Evolutionary conservation across 345 rosid species (phyloP), one percentile per base, ranked within the genome.

Genomic region (Murraya koenigii): DNA sequence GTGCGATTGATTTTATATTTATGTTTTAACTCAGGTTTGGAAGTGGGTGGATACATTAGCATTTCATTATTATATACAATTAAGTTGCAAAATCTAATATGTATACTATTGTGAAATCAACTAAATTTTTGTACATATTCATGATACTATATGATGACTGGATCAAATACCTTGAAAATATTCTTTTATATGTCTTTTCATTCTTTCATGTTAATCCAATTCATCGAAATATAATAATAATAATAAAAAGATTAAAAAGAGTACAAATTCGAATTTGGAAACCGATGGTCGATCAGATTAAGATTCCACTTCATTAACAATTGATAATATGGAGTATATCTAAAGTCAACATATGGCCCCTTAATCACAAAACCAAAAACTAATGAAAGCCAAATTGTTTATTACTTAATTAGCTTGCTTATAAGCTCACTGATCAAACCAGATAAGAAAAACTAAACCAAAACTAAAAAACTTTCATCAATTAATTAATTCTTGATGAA

Each of bases 41-140:
- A 63, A 47, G 63, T 75, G 78, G 78, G 78, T 74, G 30, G 79
- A 79, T 80, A 33, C 26, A 66, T 23, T 2, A 3, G 65, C 75
- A 74, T 44, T 58, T 65, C 36, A 72, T 64, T 76, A 79, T 36
- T 41, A 11, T 17, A 30, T 11, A 15, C 58, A 44, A 6, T 19
- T 30, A 62, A 68, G 78, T 23, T 76, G 79, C 76, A 44, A 28
- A 60, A 32, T 70, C 76, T 66, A 15, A 33, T 63, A 69, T 70
- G 49, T 33, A 26, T 65, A 33, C 2, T 63, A 23, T 63, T 52
- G 25, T 71, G 8, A 65, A 39, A 65, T 8, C 33, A 49, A n/a
- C 23, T 20, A 26, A 25, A 17, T 10, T 7, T 44, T 28, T 30
- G 25, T 15, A 3, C 15, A 20, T 9, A 13, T 44, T 44, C 49